These are phyloP conservation scores for Emmonsiellopsis sp. DNA, from an alignment of 2,329 filamentous ascomycete species.

Conservation along the genomic window DNA sequence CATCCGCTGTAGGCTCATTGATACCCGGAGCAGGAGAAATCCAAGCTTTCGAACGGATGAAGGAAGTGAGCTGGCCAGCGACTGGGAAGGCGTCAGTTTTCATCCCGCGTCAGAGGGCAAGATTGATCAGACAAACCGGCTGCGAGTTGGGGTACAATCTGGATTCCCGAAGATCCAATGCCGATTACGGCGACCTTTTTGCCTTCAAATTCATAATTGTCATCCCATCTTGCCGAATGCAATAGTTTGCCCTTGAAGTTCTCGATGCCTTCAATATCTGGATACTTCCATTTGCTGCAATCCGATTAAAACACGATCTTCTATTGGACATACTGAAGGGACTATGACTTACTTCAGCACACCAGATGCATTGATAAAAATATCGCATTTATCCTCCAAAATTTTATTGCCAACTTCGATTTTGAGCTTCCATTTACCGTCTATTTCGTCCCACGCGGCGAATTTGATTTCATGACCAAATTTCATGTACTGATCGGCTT, in stretches of 20 bases:
- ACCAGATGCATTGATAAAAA: too few species aligned
- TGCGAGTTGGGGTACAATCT: slow-evolving; percentile 9
- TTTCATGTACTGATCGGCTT: too few species aligned
- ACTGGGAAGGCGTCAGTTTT: too few species aligned
- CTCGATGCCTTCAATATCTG: slow-evolving; percentile 22
- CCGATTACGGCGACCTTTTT: slow-evolving; percentile 18
- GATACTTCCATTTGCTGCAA: slow-evolving; percentile 20
- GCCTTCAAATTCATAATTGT: slow-evolving; percentile 15
- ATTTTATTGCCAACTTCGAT: too few species aligned
- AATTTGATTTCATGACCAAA: too few species aligned
- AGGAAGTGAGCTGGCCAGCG: neutral
- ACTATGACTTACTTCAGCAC: too few species aligned
- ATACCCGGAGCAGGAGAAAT: slow-evolving; percentile 3
- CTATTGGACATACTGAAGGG: too few species aligned
- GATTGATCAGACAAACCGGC: neutral
- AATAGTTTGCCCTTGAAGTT: slow-evolving; percentile 24
- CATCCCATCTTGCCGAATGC: slow-evolving; percentile 23
- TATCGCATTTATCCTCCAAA: too few species aligned
- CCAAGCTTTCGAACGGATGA: neutral
- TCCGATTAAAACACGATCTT: too few species aligned
- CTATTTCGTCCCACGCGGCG: too few species aligned
- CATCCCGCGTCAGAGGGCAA: too few species aligned
- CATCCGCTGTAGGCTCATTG: neutral
- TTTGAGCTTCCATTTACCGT: too few species aligned
- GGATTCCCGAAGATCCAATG: slow-evolving; percentile 17